Conservation (phyloP, 352 stramenopile species). For the Phytophthora crassamura region DNA sequence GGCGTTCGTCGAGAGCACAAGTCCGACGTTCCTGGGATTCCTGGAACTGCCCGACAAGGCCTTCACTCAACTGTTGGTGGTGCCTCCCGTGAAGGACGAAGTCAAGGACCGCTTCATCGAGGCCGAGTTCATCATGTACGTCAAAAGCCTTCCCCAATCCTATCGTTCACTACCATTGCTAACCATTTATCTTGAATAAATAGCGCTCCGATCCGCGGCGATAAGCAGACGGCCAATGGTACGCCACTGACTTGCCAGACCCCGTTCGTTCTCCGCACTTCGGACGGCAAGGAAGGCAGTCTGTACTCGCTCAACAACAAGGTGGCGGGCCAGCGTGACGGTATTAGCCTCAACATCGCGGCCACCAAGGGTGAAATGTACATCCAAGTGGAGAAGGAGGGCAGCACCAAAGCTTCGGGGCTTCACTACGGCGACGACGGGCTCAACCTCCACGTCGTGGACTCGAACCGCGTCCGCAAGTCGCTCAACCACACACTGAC, state of each 20-base stretch:
- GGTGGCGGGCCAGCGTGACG: slow-evolving; percentile 57
- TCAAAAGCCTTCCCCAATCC: slow-evolving; percentile 7
- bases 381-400: slow-evolving; percentile 66
- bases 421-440: slow-evolving; percentile 53
- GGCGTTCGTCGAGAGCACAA: slow-evolving; percentile 34
- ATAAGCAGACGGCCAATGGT: slow-evolving; percentile 54
- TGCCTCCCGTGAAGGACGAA: slow-evolving; percentile 58
- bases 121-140: slow-evolving; percentile 77
- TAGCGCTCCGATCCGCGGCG: slow-evolving; percentile 49
- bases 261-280: slow-evolving; percentile 73
- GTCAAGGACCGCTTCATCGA: slow-evolving; percentile 48
- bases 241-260: slow-evolving; percentile 72
- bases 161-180: neutral
- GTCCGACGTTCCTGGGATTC: slow-evolving; percentile 46
- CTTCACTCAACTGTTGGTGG: slow-evolving; percentile 54
- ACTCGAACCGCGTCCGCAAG: slow-evolving; percentile 81
- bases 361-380: slow-evolving; percentile 79
- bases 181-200: neutral
- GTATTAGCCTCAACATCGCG: slow-evolving; percentile 57
- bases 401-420: slow-evolving; percentile 48
- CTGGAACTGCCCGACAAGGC: slow-evolving; percentile 52
- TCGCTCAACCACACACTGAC: slow-evolving; percentile 69
- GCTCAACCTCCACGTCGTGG: slow-evolving; percentile 59
- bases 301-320: slow-evolving; percentile 86
- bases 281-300: slow-evolving; percentile 49